Conservation (phyloP, 2,329 filamentous ascomycete species). For the Aspergillus piperis region DNA sequence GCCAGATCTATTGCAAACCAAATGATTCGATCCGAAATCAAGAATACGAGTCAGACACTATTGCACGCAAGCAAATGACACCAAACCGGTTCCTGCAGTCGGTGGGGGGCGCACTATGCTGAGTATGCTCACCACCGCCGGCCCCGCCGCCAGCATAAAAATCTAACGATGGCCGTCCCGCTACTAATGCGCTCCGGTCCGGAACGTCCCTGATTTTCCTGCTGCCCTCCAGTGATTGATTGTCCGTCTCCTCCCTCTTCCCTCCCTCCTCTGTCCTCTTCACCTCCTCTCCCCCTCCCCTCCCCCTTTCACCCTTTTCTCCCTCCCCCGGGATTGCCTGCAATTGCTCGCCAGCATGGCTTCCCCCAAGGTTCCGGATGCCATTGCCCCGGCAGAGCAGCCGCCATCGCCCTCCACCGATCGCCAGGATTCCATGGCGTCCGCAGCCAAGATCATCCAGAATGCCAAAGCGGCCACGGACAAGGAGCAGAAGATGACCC, state of each 20-base stretch:
- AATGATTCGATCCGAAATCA: not conserved
- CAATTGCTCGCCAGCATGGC: slow-evolving; percentile 27
- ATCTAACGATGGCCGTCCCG: slow-evolving; percentile 9
- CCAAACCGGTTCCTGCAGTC: not conserved
- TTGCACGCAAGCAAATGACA: not conserved
- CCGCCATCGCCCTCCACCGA: slow-evolving; percentile 17
- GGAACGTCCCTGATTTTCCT: slow-evolving; percentile 13
- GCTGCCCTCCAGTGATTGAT: not conserved
- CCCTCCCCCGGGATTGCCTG: slow-evolving; percentile 3
- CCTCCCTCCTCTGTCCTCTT: not conserved
- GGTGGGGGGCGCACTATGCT: not conserved
- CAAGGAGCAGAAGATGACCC: slow-evolving; percentile 65
- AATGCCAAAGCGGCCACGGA: slow-evolving; percentile 47
- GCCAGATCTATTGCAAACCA: not conserved
- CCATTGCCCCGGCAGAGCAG: slow-evolving; percentile 27
- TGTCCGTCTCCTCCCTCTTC: not conserved
- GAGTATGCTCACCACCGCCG: not conserved
- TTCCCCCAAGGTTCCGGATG: slow-evolving; percentile 31
- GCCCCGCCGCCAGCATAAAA: slow-evolving; percentile 10
- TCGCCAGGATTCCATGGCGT: slow-evolving; percentile 23
- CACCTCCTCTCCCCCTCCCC: not conserved
- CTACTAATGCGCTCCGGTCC: slow-evolving; percentile 7
- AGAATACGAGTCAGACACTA: too few species aligned
- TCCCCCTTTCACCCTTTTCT: not conserved
- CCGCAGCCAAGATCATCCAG: slow-evolving; percentile 38